Base-by-base conservation (phyloP, 2,329 filamentous ascomycete genomes). In the Penicillium sp. region DNA sequence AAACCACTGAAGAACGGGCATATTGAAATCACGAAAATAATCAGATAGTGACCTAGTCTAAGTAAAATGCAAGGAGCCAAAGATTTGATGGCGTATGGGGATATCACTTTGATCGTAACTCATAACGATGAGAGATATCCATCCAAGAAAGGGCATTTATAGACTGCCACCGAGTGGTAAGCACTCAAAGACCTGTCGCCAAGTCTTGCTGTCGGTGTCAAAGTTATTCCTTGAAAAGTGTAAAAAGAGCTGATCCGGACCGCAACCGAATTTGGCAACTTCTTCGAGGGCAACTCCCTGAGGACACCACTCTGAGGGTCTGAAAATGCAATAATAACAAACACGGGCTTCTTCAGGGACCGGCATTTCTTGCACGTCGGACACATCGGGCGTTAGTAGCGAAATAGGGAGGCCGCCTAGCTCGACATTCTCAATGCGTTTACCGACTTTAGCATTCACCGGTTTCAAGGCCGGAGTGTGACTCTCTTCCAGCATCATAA, bases 311-410 rank as follows among this genome's bases (percentile, higher is more conserved):
- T 65, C 53, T 11, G 44, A 13, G 21, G 60, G 54, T 19, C 56
- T 54, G 45, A 73, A 71, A 10, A 69, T 50, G 21, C 58, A 56
- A 43, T 65, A 58, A 0, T 61, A 62, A 16, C 49, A 54, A 23
- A 73, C 59, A 3, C 70, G 69, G 14, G 65, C 67, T 35, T 66
- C 65, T 54, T 65, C 60, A 0, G 67, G 64, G 4, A 68, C 57
- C 27, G 50, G 13, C 8, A 3, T 11, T 33, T 14, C 31, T 14
- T 33, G 52, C 19, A 21, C 33, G 16, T 23, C 33, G 19, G 8
- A 23, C 13, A 16, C 13, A 33, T 19, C 8, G 35, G 9, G 16
- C 35, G 3, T 37, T 4, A n/a, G 14, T 37, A 37, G 16, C n/a
- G 35, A 37, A 19, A n/a, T 7, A 10, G 35, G 16, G 8, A 33